These are phyloP conservation scores for Hirschioporus abietinus DNA, from an alignment of 768 basidiomycete genomes.

Conservation along the genomic window DNA sequence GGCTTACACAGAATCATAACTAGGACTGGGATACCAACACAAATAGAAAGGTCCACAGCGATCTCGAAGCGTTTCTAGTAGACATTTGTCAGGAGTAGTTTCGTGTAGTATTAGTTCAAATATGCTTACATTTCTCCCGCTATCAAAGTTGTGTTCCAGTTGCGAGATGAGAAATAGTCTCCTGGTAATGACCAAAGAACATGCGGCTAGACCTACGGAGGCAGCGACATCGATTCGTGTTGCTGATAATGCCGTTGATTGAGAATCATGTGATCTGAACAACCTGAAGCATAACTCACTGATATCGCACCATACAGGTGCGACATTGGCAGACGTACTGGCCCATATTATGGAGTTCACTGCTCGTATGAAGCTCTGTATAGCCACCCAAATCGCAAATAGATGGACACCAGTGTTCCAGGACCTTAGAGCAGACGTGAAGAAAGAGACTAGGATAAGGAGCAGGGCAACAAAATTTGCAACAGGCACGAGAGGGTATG, in stretches of 20 bases:
- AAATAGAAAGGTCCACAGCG: not conserved
- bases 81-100: not conserved
- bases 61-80: not conserved
- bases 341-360: constrained; percentile 3
- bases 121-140: not conserved
- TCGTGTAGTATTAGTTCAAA: not conserved
- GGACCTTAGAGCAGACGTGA: not conserved
- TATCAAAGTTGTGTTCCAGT: not conserved
- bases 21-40: not conserved
- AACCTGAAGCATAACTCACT: not conserved
- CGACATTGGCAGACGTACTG: not conserved
- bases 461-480: not conserved
- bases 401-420: constrained; percentile 4
- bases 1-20: constrained; percentile 1
- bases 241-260: not conserved
- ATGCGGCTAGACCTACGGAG: not conserved
- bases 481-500: constrained; percentile 3
- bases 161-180: not conserved
- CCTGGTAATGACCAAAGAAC: not conserved
- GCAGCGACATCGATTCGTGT: not conserved
- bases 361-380: not conserved
- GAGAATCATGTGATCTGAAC: not conserved
- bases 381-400: constrained; percentile 1
- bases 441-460: not conserved
- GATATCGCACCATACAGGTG: not conserved